Base-by-base conservation (phyloP, 257 asterid genomes). In the Nicotiana obtusifolia region DNA sequence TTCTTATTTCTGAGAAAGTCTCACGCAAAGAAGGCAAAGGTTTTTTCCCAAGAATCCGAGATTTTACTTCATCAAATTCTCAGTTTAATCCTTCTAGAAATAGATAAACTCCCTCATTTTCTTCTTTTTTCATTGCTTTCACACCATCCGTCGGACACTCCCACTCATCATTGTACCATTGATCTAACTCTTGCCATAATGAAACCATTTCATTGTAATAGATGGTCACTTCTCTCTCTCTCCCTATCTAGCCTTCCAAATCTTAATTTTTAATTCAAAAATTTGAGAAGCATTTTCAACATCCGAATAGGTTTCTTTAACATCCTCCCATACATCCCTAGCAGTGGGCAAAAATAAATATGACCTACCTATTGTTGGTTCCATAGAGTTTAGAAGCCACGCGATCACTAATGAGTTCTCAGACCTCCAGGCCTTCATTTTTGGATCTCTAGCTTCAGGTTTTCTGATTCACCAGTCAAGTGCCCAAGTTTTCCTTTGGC, bases 151-250 rank as follows among this genome's bases (percentile, higher is more conserved):
- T 24, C 10, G 11, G 17, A 49, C 82, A 57, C 30, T 64, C 60
- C 52, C 65, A 49, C 22, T 62, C 64, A 65, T 80, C 14, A 44
- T 64, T 16, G 24, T 80, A 14, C 19, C 20, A 65, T 17, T 44
- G 77, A 33, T 80, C 78, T 30, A 65, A 24, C 17, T 64, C 65
- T 4, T 28, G 65, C 83, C 67, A 80, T 30, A 44, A n/a, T 6
- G 66, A 35, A 33, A 64, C 78, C 67, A 80, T 64, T 41, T 64
- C 83, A 49, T 65, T 65, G 30, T 64, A 80, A 52, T 65, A 80
- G 19, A n/a, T 15, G 14, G 64, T 80, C 24, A 64, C 64, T 17
- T 80, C 76, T 8, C 16, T 33, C 5, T 37, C n/a, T 8, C 82
- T n/a, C n/a, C 47, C 24, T 80, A n/a, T 13, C 37, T 37, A 30